Evolutionary conservation across 257 asterid genomes (phyloP), one percentile per base, ranked within the genome.

Genomic region (Craterostigma plantagineum): DNA sequence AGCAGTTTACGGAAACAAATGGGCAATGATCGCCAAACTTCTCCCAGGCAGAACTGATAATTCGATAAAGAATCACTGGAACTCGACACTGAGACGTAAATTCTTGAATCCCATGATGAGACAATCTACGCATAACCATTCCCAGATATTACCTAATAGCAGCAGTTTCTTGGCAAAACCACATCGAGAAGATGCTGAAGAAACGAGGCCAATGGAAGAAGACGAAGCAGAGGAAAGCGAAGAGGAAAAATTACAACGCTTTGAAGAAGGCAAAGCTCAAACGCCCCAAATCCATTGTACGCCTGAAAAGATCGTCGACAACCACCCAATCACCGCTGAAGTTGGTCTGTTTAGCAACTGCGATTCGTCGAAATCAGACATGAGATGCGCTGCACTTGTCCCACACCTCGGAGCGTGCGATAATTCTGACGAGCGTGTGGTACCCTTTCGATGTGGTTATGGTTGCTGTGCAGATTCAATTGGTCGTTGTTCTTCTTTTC

Each of bases 21-120:
- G 90, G 92, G 87, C 92, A 8, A 58, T 70, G 44, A 79, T 79
- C 47, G 77, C 91, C 7, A 80, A 76, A 53, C 73, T 76, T 60
- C 91, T 80, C 49, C 75, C 85, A 0, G 93, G 91, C 14, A 71
- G 93, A 66, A 80, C 93, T 27, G 91, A 80, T 58, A 80, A 80
- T 50, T 74, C 79, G 8, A 76, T 80, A 46, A 80, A 80, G 69
- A 76, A 76, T 67, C 93, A 80, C 61, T 80, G 93, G 93, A 80
- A 80, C 50, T 76, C 93, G 62, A 23, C 30, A 6, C 6, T 80
- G 27, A 76, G 67, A 56, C 81, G 81, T 38, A 65, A 51, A 46
- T 61, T 49, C 52, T 61, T 57, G 38, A 57, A 41, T 38, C 16
- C 23, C 18, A 18, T 42, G n/a, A n/a, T n/a, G 51, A 46, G 50